Base-by-base conservation (phyloP, 2,329 filamentous ascomycete species). In the Microcyclospora pomicola region DNA sequence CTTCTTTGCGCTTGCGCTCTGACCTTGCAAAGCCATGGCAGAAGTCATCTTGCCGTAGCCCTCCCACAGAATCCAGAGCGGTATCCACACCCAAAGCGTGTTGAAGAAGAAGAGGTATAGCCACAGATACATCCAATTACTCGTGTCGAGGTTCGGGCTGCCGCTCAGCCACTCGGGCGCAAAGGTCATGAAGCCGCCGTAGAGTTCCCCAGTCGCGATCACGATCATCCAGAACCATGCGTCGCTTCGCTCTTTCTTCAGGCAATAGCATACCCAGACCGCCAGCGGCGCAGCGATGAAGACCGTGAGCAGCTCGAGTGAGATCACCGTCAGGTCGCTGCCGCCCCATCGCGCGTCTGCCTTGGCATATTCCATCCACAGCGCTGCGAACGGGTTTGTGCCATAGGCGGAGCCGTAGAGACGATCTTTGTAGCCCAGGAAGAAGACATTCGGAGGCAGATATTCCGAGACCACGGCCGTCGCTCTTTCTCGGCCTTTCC, bases 341-440 rank as follows among this genome's bases (percentile, higher is more conserved):
- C 65, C 69, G 9, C 67, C 71, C 75, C 75, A 79, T 43, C 75
- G 61, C 44, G 59, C 62, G 53, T 80, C 75, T 14, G 75, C 75
- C 54, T 75, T 75, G 5, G 72, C 73, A 54, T 80, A 80, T 56
- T 78, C 75, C 56, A 74, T 71, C 75, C 75, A 80, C 42, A 79
- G 55, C 35, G 65, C 62, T 33, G 68, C 68, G 39, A 68, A 68
- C 10, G 69, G 67, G 4, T 63, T 62, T 0, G 56, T 62, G 2
- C 73, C 73, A 48, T 75, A 75, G n/a, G 65, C 65, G 6, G 72
- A 64, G 7, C 75, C 75, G 48, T 77, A 78, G 27, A 73, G 48
- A n/a, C 70, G 59, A 44, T 73, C 65, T 13, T 61, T 52, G n/a
- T 59, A 53, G 15, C 68, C 68, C 3, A 77, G 61, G 56, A 76